Conservation (phyloP, 73 alveolate species). For the Paramecium primaurelia region DNA sequence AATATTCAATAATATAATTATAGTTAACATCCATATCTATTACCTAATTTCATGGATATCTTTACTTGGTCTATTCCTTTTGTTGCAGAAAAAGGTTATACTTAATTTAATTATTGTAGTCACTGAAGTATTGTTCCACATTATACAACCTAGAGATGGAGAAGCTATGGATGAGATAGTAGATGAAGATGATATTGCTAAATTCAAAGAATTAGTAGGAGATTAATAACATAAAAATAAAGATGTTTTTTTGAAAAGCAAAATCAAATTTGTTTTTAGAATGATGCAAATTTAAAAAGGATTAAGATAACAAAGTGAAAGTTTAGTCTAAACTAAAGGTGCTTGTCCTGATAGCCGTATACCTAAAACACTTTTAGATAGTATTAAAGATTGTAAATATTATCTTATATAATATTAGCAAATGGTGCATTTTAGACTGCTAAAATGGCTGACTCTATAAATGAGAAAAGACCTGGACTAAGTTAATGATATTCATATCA, state of each 20-base stretch:
- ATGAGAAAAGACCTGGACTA: constrained; percentile 60
- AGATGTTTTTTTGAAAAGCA: constrained; percentile 64
- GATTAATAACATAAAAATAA: constrained; percentile 33
- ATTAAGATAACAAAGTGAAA: constrained; percentile 74
- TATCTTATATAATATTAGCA: neutral
- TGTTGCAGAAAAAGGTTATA: constrained; percentile 77
- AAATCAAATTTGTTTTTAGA: constrained; percentile 72
- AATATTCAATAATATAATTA: constrained; percentile 78
- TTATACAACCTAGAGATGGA: constrained; percentile 73
- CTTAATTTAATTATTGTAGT: neutral
- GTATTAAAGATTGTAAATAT: constrained; percentile 26
- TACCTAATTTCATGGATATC: constrained; percentile 85
- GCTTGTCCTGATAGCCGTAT: constrained; percentile 86
- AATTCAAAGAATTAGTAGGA: constrained; percentile 21
- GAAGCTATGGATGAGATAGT: constrained; percentile 62
- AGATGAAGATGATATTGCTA: constrained; percentile 56
- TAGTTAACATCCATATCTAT: constrained; percentile 82
- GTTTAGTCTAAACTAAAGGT: constrained; percentile 80
- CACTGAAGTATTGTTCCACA: constrained; percentile 67
- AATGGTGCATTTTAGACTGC: constrained; percentile 58
- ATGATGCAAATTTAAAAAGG: constrained; percentile 73
- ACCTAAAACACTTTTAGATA: constrained; percentile 78
- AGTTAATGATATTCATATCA: constrained; percentile 12
- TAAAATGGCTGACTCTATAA: constrained; percentile 53
- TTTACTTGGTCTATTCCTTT: constrained; percentile 92